A percentile compares a stretch with the other conserved stretches of the same genome.
phyloP scores from a whole-genome alignment of 73 alveolate species.

The Durusdinium trenchii region DNA sequence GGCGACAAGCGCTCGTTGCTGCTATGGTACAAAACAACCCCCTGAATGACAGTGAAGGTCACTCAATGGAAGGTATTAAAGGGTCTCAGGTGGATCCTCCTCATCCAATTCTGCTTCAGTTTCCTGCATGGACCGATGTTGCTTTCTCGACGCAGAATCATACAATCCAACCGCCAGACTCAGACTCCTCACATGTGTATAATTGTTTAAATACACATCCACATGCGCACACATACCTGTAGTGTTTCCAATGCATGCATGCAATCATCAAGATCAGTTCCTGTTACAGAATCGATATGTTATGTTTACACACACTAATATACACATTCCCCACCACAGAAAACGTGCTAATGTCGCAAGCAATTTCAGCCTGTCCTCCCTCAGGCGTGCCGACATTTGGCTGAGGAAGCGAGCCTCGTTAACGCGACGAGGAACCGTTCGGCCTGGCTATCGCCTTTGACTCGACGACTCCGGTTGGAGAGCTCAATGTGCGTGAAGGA shows the following conservation, averaged over 20 bases:
- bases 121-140: background rate
- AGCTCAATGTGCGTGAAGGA: too few relatives aligned
- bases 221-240: background rate
- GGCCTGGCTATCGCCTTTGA: too few relatives aligned
- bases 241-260: too few relatives aligned
- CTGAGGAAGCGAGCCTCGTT: slow-evolving; percentile 75
- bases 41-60: background rate
- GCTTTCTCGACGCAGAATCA: background rate
- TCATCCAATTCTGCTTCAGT: slow-evolving; percentile 72
- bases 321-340: too few relatives aligned
- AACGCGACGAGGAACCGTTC: too few relatives aligned
- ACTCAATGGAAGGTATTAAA: background rate
- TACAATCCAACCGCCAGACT: background rate
- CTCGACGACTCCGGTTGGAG: too few relatives aligned
- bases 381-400: slow-evolving; percentile 79
- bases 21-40: slow-evolving; percentile 26
- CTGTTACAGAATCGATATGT: too few relatives aligned
- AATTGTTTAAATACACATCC: background rate
- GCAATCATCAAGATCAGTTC: too few relatives aligned
- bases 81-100: slow-evolving; percentile 44
- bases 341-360: background rate
- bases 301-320: too few relatives aligned
- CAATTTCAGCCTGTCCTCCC: slow-evolving; percentile 40
- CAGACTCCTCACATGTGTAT: background rate
- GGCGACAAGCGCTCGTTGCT: too few relatives aligned